A percentile compares a stretch with the other conserved stretches of the same genome.
Evolutionary conservation across 2,329 filamentous ascomycete species (phyloP).

Genomic region (Botrytis porri): DNA sequence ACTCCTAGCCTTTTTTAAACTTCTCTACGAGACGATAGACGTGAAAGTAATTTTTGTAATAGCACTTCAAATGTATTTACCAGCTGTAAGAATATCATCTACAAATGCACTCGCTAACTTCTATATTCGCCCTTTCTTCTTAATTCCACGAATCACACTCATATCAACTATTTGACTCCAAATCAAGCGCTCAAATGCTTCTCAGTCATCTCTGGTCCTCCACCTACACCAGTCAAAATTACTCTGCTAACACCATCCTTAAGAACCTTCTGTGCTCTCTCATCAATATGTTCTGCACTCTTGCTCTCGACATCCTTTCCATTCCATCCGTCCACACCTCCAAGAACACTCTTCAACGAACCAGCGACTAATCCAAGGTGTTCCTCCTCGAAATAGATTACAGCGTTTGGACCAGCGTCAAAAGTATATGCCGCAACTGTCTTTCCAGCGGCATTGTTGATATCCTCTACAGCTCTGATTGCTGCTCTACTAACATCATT

Average conservation of each 20-base stretch:
- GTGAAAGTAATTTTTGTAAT: background rate
- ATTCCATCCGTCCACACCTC: slow-evolving; percentile 69
- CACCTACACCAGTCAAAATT: slow-evolving; percentile 87
- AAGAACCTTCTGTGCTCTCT: slow-evolving; percentile 62
- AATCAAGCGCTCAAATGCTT: slow-evolving; percentile 62
- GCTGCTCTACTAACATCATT: slow-evolving; percentile 89
- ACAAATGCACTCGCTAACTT: background rate
- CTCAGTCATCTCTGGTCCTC: slow-evolving; percentile 78
- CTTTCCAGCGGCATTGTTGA: slow-evolving; percentile 77
- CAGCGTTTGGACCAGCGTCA: slow-evolving; percentile 93
- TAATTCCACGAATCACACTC: background rate
- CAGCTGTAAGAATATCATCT: slow-evolving; percentile 9
- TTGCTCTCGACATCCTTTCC: slow-evolving; percentile 51
- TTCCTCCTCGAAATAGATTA: slow-evolving; percentile 90
- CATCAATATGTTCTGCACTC: slow-evolving; percentile 58
- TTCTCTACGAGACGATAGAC: background rate
- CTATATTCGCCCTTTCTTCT: background rate
- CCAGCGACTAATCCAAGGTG: slow-evolving; percentile 72
- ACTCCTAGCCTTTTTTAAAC: background rate
- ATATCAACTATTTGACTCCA: background rate
- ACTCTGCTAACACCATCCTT: slow-evolving; percentile 81
- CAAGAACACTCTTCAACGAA: slow-evolving; percentile 67
- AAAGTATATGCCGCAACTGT: slow-evolving; percentile 93
- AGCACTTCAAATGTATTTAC: background rate
- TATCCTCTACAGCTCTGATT: slow-evolving; percentile 81